A percentile compares a stretch with the other conserved stretches of the same genome.
These are phyloP conservation scores for Olyra latifolia DNA, from an alignment of 176 grass and related monocot genomes.

Conservation along the genomic window DNA sequence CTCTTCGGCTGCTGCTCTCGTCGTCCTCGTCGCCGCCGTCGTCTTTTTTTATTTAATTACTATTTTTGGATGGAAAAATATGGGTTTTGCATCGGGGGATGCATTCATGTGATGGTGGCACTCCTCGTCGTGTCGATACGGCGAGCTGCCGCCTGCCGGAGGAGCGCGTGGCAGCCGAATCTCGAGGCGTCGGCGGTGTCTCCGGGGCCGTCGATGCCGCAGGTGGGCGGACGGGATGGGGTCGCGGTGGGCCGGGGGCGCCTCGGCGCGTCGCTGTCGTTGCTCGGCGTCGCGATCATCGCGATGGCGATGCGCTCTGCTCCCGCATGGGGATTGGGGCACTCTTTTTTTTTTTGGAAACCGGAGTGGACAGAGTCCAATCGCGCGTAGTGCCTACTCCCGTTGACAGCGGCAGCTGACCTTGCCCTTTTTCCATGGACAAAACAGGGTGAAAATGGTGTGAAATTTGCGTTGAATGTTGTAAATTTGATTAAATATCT, in stretches of 20 bases:
- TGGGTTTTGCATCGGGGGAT: not conserved
- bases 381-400: too few relatives aligned
- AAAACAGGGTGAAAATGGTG: too few relatives aligned
- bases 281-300: not conserved
- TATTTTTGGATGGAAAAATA: not conserved
- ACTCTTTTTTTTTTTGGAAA: not conserved
- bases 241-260: not conserved
- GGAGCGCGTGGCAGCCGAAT: not conserved
- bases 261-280: not conserved
- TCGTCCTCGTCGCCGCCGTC: not conserved
- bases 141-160: not conserved
- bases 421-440: too few relatives aligned
- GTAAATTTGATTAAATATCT: too few relatives aligned
- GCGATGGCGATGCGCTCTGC: not conserved
- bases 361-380: not conserved
- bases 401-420: too few relatives aligned
- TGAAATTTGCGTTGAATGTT: too few relatives aligned
- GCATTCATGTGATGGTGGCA: not conserved
- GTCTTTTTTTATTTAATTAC: not conserved
- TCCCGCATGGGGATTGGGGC: not conserved
- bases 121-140: conserved; percentile 18
- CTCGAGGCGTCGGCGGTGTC: not conserved
- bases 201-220: not conserved
- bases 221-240: not conserved
- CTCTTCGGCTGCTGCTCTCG: conserved; percentile 22